Percentiles rank a stretch among this genome's conserved stretches.
These are phyloP conservation scores for Didymella segeticola DNA, from an alignment of 2,329 filamentous ascomycete species.

Conservation along the genomic window DNA sequence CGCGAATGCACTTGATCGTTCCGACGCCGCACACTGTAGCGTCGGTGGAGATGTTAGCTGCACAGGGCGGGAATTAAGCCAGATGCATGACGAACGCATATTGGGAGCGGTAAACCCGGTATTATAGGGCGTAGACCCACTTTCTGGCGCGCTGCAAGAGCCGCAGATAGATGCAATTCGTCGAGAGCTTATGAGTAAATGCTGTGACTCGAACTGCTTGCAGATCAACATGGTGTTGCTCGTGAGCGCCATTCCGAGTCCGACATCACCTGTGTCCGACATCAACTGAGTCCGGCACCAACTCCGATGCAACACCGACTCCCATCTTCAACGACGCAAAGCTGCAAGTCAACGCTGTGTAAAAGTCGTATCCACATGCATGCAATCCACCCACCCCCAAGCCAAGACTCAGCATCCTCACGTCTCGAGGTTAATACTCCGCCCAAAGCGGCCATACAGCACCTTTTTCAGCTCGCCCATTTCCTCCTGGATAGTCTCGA, in stretches of 20 bases:
- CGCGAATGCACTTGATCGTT: conserved; percentile 18
- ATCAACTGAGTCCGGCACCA: conserved; percentile 13
- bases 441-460: conserved; percentile 91
- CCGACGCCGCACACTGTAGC: conserved; percentile 18
- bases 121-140: conserved; percentile 17
- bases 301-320: conserved; percentile 11
- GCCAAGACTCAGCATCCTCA: conserved; percentile 44
- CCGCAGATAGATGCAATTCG: conserved; percentile 8
- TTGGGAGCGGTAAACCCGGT: conserved; percentile 9
- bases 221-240: background rate
- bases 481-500: conserved; percentile 78
- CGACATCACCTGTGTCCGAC: too few relatives aligned
- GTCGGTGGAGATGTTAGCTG: conserved; percentile 17
- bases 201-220: conserved; percentile 9
- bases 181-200: background rate
- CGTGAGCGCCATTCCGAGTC: conserved; percentile 8
- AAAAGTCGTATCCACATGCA: too few relatives aligned
- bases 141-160: conserved; percentile 11
- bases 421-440: conserved; percentile 95
- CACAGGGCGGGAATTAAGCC: conserved; percentile 20
- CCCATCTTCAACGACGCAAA: background rate
- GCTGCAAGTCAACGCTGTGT: background rate
- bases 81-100: conserved; percentile 16
- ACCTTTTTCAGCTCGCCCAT: conserved; percentile 90
- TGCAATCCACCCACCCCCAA: background rate